Evolutionary conservation across 371 early-diverging fungal species (phyloP).

Genomic region (Mortierella sp.): DNA sequence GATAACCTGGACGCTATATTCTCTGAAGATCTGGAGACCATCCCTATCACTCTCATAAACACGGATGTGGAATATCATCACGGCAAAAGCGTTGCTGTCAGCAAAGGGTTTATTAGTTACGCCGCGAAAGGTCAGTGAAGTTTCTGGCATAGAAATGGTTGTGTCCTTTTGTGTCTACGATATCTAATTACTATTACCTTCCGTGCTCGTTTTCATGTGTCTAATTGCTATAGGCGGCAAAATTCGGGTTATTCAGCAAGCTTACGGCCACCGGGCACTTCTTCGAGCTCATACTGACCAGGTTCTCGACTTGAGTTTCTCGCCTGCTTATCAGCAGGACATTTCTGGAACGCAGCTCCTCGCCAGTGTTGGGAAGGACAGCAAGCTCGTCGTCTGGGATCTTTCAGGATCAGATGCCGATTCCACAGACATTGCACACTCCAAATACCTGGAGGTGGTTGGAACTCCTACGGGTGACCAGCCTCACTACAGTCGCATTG

Average conservation of each 20-base stretch:
- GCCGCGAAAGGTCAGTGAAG: constrained; percentile 53
- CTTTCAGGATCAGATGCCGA: constrained; percentile 51
- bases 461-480: constrained; percentile 34
- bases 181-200: neutral
- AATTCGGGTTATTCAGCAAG: constrained; percentile 55
- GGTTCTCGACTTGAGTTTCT: constrained; percentile 56
- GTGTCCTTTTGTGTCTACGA: neutral
- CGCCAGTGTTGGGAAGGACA: constrained; percentile 53
- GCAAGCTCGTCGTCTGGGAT: constrained; percentile 55
- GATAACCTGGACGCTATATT: constrained; percentile 51
- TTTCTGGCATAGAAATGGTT: neutral
- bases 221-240: constrained; percentile 48
- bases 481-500: constrained; percentile 38
- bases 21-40: constrained; percentile 54
- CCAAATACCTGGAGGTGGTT: constrained; percentile 36
- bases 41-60: constrained; percentile 54
- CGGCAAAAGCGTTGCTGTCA: constrained; percentile 55
- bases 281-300: constrained; percentile 55
- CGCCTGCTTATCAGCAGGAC: constrained; percentile 9
- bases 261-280: constrained; percentile 54
- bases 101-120: constrained; percentile 56
- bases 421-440: constrained; percentile 46
- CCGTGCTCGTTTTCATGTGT: neutral
- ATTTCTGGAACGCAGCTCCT: constrained; percentile 33
- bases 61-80: constrained; percentile 55